Evolutionary conservation across 495 filamentous ascomycete genomes (phyloP), one percentile per base, ranked within the genome.

Genomic region (Hypoxylon lenormandii): DNA sequence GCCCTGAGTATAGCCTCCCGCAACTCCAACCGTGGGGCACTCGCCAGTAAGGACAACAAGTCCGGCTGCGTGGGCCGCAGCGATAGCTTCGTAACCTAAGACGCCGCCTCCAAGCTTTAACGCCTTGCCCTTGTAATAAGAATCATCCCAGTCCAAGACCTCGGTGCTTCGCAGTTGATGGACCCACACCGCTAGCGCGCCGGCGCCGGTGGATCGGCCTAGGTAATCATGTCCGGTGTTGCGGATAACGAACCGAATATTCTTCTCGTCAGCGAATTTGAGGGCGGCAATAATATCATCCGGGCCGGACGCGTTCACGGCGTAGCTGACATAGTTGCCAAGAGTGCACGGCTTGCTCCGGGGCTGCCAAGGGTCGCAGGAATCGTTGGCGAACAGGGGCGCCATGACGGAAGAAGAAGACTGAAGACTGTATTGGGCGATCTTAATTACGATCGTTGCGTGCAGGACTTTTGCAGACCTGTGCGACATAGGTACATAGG

Each of bases 151-250:
- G 10, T 79, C 74, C 16, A 80, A 69, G 66, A 85, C 74, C 30
- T 79, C 61, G 21, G 82, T 84, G 22, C 74, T 71, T 60, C 82
- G 84, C 19, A 88, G 74, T 58, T 83, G 72, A 57, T 83, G 86
- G 55, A 78, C 85, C 85, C 80, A 88, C 36, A 84, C 75, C 7
- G 75, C 78, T 10, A 85, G 74, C 23, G 79, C 83, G 6, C 81
- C 87, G 51, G 80, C 78, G 37, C 81, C 84, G 4, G 82, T 86
- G 10, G 83, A 84, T 47, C 83, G 83, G 37, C 86, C 87, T 8
- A 72, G 73, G 69, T 85, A 89, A 70, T 90, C 88, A 72, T 91
- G 88, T 38, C 89, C 81, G 1, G 81, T 83, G 46, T 84, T 83
- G 51, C 79, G 78, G 48, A 84, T 80, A 46, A 84, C 81, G 28